Evolutionary conservation across 495 filamentous ascomycete genomes (phyloP).

Genomic region (Penicillium manginii): DNA sequence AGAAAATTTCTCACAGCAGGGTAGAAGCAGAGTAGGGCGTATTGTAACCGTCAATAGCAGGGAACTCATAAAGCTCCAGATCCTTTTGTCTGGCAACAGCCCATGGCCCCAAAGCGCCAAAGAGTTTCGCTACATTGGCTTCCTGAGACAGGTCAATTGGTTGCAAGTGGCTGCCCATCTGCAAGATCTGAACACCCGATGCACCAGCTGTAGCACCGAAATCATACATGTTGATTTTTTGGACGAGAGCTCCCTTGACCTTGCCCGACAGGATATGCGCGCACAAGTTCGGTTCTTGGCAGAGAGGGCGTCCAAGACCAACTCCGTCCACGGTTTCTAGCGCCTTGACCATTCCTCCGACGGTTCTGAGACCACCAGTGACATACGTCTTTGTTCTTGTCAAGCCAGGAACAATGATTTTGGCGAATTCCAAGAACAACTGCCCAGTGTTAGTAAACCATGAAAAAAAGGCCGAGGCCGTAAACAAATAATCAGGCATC

Average conservation of each 20-base stretch:
- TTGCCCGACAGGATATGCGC: conserved; percentile 51
- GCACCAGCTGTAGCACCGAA: conserved; percentile 48
- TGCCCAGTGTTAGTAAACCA: neutral
- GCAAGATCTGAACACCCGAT: conserved; percentile 28
- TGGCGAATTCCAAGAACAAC: conserved; percentile 70
- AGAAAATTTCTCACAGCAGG: neutral
- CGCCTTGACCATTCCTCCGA: conserved; percentile 63
- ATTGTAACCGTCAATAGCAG: conserved; percentile 17
- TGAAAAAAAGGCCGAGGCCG: neutral
- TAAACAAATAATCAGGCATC: neutral
- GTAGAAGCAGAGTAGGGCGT: neutral
- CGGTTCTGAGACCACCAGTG: conserved; percentile 65
- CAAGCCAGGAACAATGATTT: conserved; percentile 57
- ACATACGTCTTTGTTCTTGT: conserved; percentile 59
- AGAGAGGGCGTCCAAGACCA: conserved; percentile 56
- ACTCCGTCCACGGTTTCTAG: conserved; percentile 60
- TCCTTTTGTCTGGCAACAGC: conserved; percentile 5
- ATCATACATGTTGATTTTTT: conserved; percentile 48
- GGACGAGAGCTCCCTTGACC: conserved; percentile 48
- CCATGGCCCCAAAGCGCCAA: conserved; percentile 10
- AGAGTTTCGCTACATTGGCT: conserved; percentile 13
- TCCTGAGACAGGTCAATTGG: conserved; percentile 18
- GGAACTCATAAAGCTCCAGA: conserved; percentile 4
- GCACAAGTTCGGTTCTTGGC: conserved; percentile 56
- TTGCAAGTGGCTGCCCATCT: conserved; percentile 18